Evolutionary conservation across 108 stramenopile species (phyloP), one percentile per base, ranked within the genome.

Genomic region (Skeletonema costatum): DNA sequence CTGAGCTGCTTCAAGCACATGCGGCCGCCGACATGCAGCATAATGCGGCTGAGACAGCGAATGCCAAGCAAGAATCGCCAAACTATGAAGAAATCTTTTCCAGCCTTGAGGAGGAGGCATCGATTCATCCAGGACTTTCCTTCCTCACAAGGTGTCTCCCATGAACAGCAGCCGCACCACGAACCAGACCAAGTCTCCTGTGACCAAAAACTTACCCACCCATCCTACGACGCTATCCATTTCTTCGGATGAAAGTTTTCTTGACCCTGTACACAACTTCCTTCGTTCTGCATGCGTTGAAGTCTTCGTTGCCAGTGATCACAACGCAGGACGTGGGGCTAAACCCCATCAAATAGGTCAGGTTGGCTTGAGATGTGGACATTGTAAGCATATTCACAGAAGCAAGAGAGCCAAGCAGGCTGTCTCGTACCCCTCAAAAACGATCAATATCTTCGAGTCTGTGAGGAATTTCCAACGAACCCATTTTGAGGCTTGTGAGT

Each of bases 261-360:
- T 71, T 39, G 70, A 71, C 30, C 70, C 70, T 60, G 58, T 60
- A 19, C 70, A 71, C 29, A 71, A n/a, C 30, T 71, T 71, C 25
- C 70, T 71, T 42, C 70, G 70, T 39, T 58, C 53, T 0, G 29
- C 8, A 2, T 60, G 70, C 36, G 46, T 71, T 60, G 70, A 71
- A 71, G 13, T 71, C 0, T 71, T 71, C 39, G 44, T 46, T 46
- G 16, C 11, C 3, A 11, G 44, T n/a, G 16, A 10, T 2, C 1
- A 29, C n/a, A 36, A 16, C 29, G 12, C 53, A 56, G 25, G 17
- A 56, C 53, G 53, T 56, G 25, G 53, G 17, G 25, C 53, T 8
- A 29, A 56, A 29, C 19, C 53, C 50, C 17, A 21, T 19, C 3
- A 19, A 29, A 51, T 19, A 3, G 53, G 53, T 2, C 53, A 56